phyloP scores from a whole-genome alignment of 2,329 filamentous ascomycete genomes.

The Hymenoscyphus repandus region DNA sequence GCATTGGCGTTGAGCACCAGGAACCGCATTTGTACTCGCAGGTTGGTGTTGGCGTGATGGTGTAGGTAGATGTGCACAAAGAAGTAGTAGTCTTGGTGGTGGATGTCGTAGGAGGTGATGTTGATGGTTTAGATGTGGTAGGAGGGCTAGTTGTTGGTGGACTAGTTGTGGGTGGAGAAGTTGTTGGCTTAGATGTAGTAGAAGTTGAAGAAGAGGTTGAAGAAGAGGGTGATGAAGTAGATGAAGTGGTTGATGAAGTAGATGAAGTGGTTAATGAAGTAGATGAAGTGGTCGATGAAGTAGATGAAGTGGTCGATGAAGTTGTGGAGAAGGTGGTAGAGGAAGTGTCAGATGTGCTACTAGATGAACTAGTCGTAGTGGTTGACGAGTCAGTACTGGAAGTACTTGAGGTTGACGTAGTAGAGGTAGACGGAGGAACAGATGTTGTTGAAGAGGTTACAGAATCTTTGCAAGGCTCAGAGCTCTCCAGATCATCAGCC shows the following conservation, averaged over 20 bases:
- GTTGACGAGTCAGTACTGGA: slow-evolving; percentile 10
- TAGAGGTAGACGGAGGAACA: slow-evolving; percentile 11
- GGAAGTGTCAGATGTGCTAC: slow-evolving; percentile 10
- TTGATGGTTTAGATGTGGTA: slow-evolving; percentile 10
- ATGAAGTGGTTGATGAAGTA: slow-evolving; percentile 4
- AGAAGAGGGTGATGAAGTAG: too few species aligned
- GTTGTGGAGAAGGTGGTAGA: too few species aligned
- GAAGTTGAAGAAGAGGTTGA: not conserved
- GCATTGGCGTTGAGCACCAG: slow-evolving; percentile 48
- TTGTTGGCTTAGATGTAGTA: slow-evolving; percentile 8
- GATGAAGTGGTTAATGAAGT: slow-evolving; percentile 7
- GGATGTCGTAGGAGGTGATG: slow-evolving; percentile 12
- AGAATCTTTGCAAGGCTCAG: slow-evolving; percentile 40
- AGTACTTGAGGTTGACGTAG: slow-evolving; percentile 16
- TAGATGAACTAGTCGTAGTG: slow-evolving; percentile 10
- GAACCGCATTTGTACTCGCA: slow-evolving; percentile 52
- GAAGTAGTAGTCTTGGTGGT: slow-evolving; percentile 33
- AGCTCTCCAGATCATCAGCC: slow-evolving; percentile 43
- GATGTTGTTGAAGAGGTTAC: not conserved
- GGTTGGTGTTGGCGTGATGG: slow-evolving; percentile 35
- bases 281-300: slow-evolving; percentile 6
- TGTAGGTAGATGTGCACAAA: slow-evolving; percentile 43
- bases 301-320: slow-evolving; percentile 6
- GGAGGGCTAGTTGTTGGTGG: slow-evolving; percentile 6
- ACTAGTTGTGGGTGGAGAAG: not conserved